Base-by-base conservation (phyloP, 345 rosid species). In the Pistacia vera region DNA sequence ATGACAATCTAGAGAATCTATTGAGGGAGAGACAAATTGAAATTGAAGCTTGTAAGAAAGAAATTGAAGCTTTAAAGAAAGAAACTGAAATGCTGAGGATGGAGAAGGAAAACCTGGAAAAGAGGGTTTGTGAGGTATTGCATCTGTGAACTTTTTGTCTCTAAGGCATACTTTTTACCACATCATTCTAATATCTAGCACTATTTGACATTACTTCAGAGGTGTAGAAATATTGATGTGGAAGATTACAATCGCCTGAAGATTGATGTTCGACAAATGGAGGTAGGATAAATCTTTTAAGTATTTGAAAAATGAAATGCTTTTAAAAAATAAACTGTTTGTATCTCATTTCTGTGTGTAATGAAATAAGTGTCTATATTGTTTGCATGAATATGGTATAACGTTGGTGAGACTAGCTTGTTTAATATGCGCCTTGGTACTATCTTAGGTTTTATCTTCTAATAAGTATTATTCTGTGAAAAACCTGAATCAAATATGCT, bases 241-340 rank as follows among this genome's bases (percentile, higher is more conserved):
- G 95, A 92, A 80, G 92, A 96, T 46, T 91, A 96, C 77, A 82
- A 87, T 57, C 87, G 90, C 73, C 85, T 92, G 77, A 96, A 92
- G 88, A 85, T 80, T 81, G 91, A 86, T 59, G 82, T 87, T 61
- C 86, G 52, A 57, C 89, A 86, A 70, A 66, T 87, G 83, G 91
- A 89, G 95, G 99, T 92, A 78, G 75, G 71, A 67, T 73, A 69
- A 63, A 48, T 59, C 18, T 35, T 30, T 57, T 30, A 11, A 36
- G 35, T 67, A n/a, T 44, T 41, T 49, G 25, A 44, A 49, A 18
- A 41, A 41, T 4, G 5, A 54, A 54, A 54, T 77, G 61, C 17
- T 22, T 49, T 59, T 56, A 17, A 41, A 35, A 20, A 38, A 51
- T 62, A 41, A 41, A 41, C 0, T 5, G 46, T 41, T 41, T 41